Base-by-base conservation (phyloP, 2,329 filamentous ascomycete species). In the Simplicillium sp. region DNA sequence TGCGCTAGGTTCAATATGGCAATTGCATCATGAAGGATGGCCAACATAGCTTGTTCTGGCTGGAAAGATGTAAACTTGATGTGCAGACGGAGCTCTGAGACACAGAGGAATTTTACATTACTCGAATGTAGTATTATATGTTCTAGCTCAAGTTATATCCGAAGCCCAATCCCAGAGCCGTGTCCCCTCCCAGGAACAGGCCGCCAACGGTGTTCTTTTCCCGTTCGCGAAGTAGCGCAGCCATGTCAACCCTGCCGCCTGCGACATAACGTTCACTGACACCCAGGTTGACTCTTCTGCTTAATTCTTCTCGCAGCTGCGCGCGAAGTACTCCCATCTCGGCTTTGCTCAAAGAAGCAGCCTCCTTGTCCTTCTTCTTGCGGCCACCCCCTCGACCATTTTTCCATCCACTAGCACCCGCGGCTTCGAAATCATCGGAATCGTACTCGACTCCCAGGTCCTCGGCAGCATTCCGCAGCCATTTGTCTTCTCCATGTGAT, bases 381-480 rank as follows among this genome's bases (percentile, higher is more conserved):
- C 86, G 68, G 1, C 84, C 82, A 32, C 77, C 78, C 7, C 87
- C 87, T 29, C 87, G 72, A 0, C 84, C 82, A 37, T 75, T 75
- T 53, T 73, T 72, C 40, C 68, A 71, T 7, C 80, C 71, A 32
- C 72, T 62, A 49, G 80, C 82, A 43, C 88, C 82, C 34, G 87
- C 84, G 29, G 92, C 87, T 48, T 84, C 84, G 46, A 95, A 82
- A 36, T 94, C 87, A 29, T 94, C 88, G 45, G 80, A 84, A 56
- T 97, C 88, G 56, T 94, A 95, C 39, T 96, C 90, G 0, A 97
- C 86, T 1, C 92, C 92, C 0, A 98, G 71, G 48, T 97, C 90
- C 43, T 96, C 88, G 0, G 92, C 92, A 0, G 88, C 89, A 37
- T 77, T 77, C 34, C 79, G 78, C 51, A 97, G 68, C 80, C 89